Base-by-base conservation (phyloP, 202 grass and related monocot genomes). In the Thinopyrum obtusiflorum region DNA sequence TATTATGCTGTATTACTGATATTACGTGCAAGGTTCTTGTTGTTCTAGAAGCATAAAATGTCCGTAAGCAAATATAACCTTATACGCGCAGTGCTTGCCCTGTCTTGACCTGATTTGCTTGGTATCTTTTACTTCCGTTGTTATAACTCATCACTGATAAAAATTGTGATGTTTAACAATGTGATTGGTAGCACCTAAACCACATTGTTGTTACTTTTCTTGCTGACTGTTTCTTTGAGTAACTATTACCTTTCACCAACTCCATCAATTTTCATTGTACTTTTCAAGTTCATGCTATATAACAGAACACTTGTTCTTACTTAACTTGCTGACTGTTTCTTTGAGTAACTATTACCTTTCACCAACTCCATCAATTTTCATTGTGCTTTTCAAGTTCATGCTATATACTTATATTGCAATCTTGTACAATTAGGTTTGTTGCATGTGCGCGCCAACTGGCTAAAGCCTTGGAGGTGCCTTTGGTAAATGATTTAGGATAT, bases 401-500 rank as follows among this genome's bases (percentile, higher is more conserved):
- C 6, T 35, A 79, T 51, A 1, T 82, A 53, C 23, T 77, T 80
- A 80, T 63, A 81, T 35, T 18, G 24, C 72, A 71, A 68, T 81
- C 39, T 84, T 87, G 15, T 84, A 62, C 66, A 51, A 26, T 68
- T 89, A 98, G 93, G 91, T 94, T 98, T 89, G 84, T 95, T 83
- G 80, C 79, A 74, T 98, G 89, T 64, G 89, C 93, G 42, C 93
- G 96, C 27, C 91, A 94, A 80, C 88, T 98, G 73, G 93, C 93
- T 67, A 98, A 98, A 94, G 89, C 91, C 76, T 73, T 95, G 84
- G 96, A 98, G 86, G 96, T 98, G 80, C 93, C 96, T 67, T 88
- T 98, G 86, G 96, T 98, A 74, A 98, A 98, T 91, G 96, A 98
- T 84, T 94, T 98, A 84, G 96, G 96, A 35, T 98, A 98, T 82